Percentiles rank a stretch among this genome's conserved stretches.
Evolutionary conservation across 2,329 filamentous ascomycete genomes (phyloP).

Genomic region (Aspergillus tamarii): DNA sequence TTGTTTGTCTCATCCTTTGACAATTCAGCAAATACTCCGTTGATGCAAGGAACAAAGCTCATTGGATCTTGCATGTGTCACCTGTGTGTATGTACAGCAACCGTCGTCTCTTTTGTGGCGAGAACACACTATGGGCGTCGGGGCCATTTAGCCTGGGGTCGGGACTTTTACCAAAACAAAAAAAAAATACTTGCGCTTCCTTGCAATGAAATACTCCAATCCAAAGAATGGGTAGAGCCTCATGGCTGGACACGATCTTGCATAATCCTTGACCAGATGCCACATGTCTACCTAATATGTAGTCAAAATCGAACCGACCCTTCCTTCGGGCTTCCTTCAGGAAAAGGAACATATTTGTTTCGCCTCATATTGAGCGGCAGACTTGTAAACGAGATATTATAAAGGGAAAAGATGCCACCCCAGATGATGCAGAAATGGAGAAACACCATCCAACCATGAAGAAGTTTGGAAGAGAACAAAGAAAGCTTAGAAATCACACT

Average conservation of each 20-base stretch:
- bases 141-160: background rate
- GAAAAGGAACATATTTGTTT: background rate
- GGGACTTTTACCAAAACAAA: too few species aligned
- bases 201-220: background rate
- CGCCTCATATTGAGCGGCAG: background rate
- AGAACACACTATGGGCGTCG: background rate
- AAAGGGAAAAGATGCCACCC: conserved; percentile 2
- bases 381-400: background rate
- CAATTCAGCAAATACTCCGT: background rate
- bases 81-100: background rate
- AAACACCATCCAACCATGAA: conserved; percentile 11
- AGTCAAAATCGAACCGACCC: background rate
- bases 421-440: conserved; percentile 9
- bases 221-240: background rate
- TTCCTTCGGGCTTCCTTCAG: background rate
- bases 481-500: background rate
- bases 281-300: conserved; percentile 4
- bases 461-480: background rate
- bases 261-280: background rate
- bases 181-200: background rate
- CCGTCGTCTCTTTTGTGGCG: background rate
- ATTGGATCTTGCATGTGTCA: background rate
- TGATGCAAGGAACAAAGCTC: conserved; percentile 11
- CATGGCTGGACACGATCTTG: background rate
- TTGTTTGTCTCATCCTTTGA: background rate